Percentiles rank a stretch among this genome's conserved stretches.
Evolutionary conservation across 352 stramenopile species (phyloP).

Genomic region (Pythium scleroteichum): DNA sequence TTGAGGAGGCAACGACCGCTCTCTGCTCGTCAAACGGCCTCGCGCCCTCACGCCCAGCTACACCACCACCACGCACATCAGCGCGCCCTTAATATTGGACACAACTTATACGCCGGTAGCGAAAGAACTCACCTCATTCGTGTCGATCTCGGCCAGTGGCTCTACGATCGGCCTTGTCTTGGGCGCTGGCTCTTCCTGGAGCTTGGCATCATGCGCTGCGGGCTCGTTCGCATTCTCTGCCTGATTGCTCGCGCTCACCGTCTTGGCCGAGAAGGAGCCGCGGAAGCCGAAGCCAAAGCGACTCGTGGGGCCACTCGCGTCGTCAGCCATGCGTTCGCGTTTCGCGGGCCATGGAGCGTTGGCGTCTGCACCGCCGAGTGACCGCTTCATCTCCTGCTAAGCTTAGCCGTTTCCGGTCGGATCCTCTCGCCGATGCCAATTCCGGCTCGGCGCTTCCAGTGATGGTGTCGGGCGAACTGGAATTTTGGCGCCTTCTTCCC

Average conservation of each 20-base stretch:
- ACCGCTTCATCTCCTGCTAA: constrained; percentile 22
- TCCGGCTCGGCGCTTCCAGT: constrained; percentile 7
- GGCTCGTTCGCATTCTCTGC: constrained; percentile 23
- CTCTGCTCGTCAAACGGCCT: constrained; percentile 17
- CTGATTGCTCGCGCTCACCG: constrained; percentile 28
- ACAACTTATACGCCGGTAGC: neutral
- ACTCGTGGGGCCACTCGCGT: constrained; percentile 3
- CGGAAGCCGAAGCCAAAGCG: constrained; percentile 46
- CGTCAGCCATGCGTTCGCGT: constrained; percentile 26
- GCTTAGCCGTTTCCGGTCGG: constrained; percentile 5
- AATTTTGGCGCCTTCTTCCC: constrained; percentile 23
- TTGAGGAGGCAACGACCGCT: constrained; percentile 24
- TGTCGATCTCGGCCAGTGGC: constrained; percentile 12
- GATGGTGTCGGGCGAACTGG: neutral
- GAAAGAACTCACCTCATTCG: constrained; percentile 14
- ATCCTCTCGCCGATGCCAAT: constrained; percentile 5
- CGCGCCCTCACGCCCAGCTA: constrained; percentile 8
- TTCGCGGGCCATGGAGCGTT: constrained; percentile 13
- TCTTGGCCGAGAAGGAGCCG: constrained; percentile 15
- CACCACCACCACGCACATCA: neutral
- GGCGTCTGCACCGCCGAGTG: constrained; percentile 9
- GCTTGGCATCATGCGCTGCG: neutral
- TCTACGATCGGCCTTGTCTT: neutral
- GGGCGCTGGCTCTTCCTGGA: constrained; percentile 5
- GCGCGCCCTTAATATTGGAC: neutral